phyloP scores from a whole-genome alignment of 306 rosid species.

The Alnus rubra region DNA sequence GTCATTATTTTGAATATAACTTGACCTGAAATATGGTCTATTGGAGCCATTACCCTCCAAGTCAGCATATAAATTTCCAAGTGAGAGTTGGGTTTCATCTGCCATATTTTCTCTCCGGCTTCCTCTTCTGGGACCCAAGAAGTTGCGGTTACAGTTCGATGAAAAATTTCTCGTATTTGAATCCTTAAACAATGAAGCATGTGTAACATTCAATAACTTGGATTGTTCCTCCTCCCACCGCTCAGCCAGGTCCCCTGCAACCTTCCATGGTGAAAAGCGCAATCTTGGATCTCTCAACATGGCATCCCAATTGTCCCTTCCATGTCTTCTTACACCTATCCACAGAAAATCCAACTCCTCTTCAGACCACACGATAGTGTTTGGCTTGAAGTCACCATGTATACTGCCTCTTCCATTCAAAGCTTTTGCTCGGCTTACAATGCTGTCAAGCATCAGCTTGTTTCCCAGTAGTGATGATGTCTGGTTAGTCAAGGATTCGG shows the following conservation, averaged over 20 bases:
- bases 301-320: slow-evolving; percentile 65
- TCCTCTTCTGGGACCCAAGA: slow-evolving; percentile 35
- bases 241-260: slow-evolving; percentile 59
- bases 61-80: slow-evolving; percentile 38
- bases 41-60: slow-evolving; percentile 36
- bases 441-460: slow-evolving; percentile 46
- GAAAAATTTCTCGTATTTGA: slow-evolving; percentile 32
- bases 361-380: slow-evolving; percentile 53
- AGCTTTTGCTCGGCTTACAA: slow-evolving; percentile 46
- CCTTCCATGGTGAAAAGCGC: slow-evolving; percentile 52
- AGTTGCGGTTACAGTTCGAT: slow-evolving; percentile 29
- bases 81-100: slow-evolving; percentile 43
- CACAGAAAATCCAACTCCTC: slow-evolving; percentile 79
- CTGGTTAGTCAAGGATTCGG: slow-evolving; percentile 35
- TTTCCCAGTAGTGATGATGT: slow-evolving; percentile 39
- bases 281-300: slow-evolving; percentile 66
- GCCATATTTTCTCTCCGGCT: slow-evolving; percentile 32
- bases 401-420: slow-evolving; percentile 39
- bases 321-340: slow-evolving; percentile 76
- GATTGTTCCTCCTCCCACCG: slow-evolving; percentile 66
- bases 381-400: slow-evolving; percentile 38
- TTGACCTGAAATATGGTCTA: slow-evolving; percentile 34
- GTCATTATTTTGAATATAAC: slow-evolving; percentile 19
- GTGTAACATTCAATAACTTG: slow-evolving; percentile 41
- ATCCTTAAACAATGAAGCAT: slow-evolving; percentile 40